A percentile compares a stretch with the other conserved stretches of the same genome.
phyloP scores from a whole-genome alignment of 768 basidiomycete species.

The Royoungia palumana region DNA sequence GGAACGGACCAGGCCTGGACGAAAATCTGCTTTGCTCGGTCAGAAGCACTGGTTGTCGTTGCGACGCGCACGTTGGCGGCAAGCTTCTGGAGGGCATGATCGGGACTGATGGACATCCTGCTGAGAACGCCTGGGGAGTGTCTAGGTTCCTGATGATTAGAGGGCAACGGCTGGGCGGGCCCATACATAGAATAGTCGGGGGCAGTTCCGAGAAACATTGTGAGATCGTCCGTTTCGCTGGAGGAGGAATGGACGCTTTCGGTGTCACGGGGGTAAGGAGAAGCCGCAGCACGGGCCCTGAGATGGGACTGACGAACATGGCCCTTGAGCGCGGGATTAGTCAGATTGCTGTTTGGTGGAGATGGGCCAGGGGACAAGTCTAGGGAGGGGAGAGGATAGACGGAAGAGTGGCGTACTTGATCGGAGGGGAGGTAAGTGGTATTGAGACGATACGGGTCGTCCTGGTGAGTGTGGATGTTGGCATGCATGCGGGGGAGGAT shows the following conservation, averaged over 20 bases:
- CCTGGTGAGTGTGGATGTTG: conserved; percentile 48
- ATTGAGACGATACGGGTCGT: conserved; percentile 70
- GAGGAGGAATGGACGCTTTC: conserved; percentile 86
- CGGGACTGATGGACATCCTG: conserved; percentile 70
- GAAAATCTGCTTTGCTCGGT: conserved; percentile 89
- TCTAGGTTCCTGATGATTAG: conserved; percentile 43
- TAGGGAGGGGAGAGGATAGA: conserved; percentile 39
- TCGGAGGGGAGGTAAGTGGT: conserved; percentile 47
- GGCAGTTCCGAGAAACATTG: conserved; percentile 64
- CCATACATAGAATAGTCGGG: conserved; percentile 73
- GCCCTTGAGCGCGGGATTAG: conserved; percentile 73
- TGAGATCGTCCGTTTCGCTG: conserved; percentile 84
- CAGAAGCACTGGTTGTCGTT: conserved; percentile 87
- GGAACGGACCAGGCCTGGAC: conserved; percentile 81
- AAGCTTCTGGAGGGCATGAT: conserved; percentile 80
- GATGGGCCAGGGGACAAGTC: conserved; percentile 55
- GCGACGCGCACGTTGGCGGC: conserved; percentile 85
- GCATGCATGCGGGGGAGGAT: conserved; percentile 50
- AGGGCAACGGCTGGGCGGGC: conserved; percentile 37
- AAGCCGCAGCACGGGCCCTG: conserved; percentile 75
- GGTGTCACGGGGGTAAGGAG: conserved; percentile 82
- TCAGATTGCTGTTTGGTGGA: conserved; percentile 71
- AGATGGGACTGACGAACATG: conserved; percentile 74
- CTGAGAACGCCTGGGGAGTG: conserved; percentile 74
- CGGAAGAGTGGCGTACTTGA: conserved; percentile 44